Evolutionary conservation across 345 rosid genomes (phyloP), one percentile per base, ranked within the genome.

Genomic region (Linum lewisii): DNA sequence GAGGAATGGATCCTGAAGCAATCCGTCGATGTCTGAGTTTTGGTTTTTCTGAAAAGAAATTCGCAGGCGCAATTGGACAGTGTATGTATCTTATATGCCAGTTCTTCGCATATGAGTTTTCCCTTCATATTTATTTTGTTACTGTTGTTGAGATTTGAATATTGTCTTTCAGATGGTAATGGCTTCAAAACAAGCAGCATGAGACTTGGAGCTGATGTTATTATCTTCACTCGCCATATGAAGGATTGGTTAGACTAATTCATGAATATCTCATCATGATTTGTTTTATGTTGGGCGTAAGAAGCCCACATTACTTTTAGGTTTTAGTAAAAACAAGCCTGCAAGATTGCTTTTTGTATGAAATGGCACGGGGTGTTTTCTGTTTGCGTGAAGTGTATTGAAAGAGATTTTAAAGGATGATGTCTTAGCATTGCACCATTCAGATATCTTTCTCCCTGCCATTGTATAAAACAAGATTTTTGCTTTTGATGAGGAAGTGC

Each of bases 181-280:
- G 96, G 98, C 71, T 92, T 88, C 81, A 92, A 92, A 85, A 92
- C 98, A 10, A 84, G 98, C 77, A 77, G 95, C 62, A 88, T 86
- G 95, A 81, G 98, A 76, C 95, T 92, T 65, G 96, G 98, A 67
- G 96, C 90, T 56, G 98, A 88, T 75, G 98, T 81, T 54, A 75
- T 92, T 36, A 90, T 92, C 66, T 86, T 92, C 82, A 92, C 88
- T 76, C 82, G 96, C 65, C 81, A 78, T 71, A 10, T 63, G 56
- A 64, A 69, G 52, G 61, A 89, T 51, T 75, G 87, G 99, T 92
- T 69, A 63, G 89, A 66, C 65, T 70, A 49, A 47, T 13, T 26
- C 58, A 7, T 34, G 54, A 53, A 23, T 50, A 65, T 50, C 53
- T 24, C 59, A 3, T 50, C 22, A 32, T 51, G 45, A n/a, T 19